phyloP scores from a whole-genome alignment of 257 asterid genomes.

The Primulina huaijiensis region DNA sequence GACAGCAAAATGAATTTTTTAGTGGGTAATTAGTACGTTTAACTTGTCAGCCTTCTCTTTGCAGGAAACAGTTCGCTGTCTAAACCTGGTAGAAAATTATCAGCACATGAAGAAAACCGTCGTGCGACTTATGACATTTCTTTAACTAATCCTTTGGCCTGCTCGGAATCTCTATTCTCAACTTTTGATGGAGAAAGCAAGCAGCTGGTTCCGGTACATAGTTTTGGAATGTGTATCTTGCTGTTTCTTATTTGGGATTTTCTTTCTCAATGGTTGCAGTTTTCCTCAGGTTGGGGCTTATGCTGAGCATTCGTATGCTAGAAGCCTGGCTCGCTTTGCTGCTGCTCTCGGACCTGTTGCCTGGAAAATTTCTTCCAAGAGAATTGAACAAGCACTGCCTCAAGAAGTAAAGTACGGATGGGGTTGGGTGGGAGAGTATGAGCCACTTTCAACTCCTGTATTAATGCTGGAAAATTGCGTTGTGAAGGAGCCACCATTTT shows the following conservation, averaged over 20 bases:
- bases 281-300: slow-evolving; percentile 77
- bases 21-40: slow-evolving; percentile 8
- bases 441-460: slow-evolving; percentile 82
- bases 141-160: slow-evolving; percentile 39
- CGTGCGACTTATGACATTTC: slow-evolving; percentile 69
- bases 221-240: slow-evolving; percentile 7
- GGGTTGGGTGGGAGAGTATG: slow-evolving; percentile 99
- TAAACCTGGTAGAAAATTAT: slow-evolving; percentile 58
- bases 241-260: slow-evolving; percentile 10
- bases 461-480: slow-evolving; percentile 56
- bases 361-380: slow-evolving; percentile 83
- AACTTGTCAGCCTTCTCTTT: slow-evolving; percentile 21
- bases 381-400: slow-evolving; percentile 88
- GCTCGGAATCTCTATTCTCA: slow-evolving; percentile 64
- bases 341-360: slow-evolving; percentile 88
- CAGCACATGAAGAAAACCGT: slow-evolving; percentile 62
- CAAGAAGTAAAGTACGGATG: slow-evolving; percentile 77
- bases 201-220: slow-evolving; percentile 82
- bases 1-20: slow-evolving; percentile 7
- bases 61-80: slow-evolving; percentile 58
- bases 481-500: slow-evolving; percentile 63
- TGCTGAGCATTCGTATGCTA: slow-evolving; percentile 83
- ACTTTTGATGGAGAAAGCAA: slow-evolving; percentile 90
- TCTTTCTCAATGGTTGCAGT: slow-evolving; percentile 14
- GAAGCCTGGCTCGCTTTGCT: slow-evolving; percentile 92